These are phyloP conservation scores for Balakata baccata DNA, from an alignment of 345 rosid species.

Conservation along the genomic window DNA sequence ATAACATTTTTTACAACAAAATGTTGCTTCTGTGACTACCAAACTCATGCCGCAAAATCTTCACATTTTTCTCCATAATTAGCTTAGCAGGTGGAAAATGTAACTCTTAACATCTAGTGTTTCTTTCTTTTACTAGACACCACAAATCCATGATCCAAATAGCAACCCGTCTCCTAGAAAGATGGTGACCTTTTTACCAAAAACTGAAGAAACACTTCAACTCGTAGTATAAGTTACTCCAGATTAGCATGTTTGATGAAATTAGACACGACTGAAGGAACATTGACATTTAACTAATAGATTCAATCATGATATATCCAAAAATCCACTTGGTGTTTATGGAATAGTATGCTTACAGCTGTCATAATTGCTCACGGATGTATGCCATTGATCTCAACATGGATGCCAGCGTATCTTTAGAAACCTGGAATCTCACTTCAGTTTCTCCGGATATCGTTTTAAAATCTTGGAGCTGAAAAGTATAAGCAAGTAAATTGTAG, in stretches of 20 bases:
- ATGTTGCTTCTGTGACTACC: neutral
- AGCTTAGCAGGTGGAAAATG: neutral
- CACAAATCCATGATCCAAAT: neutral
- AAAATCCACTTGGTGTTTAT: neutral
- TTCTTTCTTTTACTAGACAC: neutral
- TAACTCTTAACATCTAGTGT: neutral
- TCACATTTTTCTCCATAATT: neutral
- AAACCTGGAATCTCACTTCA: slow-evolving; percentile 65
- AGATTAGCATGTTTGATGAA: neutral
- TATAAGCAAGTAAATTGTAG: slow-evolving; percentile 3
- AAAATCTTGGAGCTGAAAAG: slow-evolving; percentile 51
- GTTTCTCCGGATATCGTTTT: slow-evolving; percentile 53
- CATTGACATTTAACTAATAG: neutral
- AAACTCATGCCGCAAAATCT: neutral
- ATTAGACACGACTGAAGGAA: neutral
- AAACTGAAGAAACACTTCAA: neutral
- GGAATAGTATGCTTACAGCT: slow-evolving; percentile 33
- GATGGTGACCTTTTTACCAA: neutral
- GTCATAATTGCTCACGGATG: slow-evolving; percentile 55
- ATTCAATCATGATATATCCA: neutral
- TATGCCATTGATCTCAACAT: slow-evolving; percentile 65
- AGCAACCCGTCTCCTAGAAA: neutral
- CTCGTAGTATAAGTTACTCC: neutral
- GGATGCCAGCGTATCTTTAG: slow-evolving; percentile 52
- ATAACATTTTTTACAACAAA: neutral